Evolutionary conservation across 2,329 filamentous ascomycete genomes (phyloP), one percentile per base, ranked within the genome.

Genomic region (Arthrobotrys pseudoclavata): DNA sequence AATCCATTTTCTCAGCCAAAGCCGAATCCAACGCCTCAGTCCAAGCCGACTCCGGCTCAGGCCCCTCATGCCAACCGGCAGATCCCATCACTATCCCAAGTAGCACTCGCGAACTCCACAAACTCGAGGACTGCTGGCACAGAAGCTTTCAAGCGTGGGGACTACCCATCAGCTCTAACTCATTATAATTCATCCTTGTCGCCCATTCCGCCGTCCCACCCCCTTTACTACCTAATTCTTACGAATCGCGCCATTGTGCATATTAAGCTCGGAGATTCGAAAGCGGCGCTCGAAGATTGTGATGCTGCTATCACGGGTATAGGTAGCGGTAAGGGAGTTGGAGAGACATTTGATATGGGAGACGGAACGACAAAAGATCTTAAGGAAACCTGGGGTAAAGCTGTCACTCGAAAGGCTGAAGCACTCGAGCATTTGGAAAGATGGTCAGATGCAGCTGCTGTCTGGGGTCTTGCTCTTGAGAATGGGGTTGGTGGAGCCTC

Each of bases 381-480:
- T 92, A 91, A 89, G 79, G 94, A 97, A 18, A 92, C 97, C 79
- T 98, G 92, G 82, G 94, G 93, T 66, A 99, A 98, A 84, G 95
- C 95, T 0, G 85, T 98, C 31, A 95, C 92, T 85, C 91, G 96
- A 67, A 98, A 98, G 85, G 96, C 96, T 0, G 96, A 99, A 84
- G 96, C 94, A 0, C 87, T 98, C 6, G 96, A 99, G 84, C 92
- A 97, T 82, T 91, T 99, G 87, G 96, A 99, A 85, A 93, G 91
- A 83, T 99, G 95, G 95, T 85, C 86, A 1, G 95, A 98, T 62
- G 96, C 96, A 0, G 90, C 89, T 0, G 85, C 86, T 1, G 90
- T 92, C 0, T 99, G 96, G 96, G 90, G 91, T 81, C 85, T 88
- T 68, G 94, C 93, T 37, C 92, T 98, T 0, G 92, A 96, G 84